Evolutionary conservation across 148 eudicot species (phyloP), one percentile per base, ranked within the genome.

Genomic region (Limonium bicolor): DNA sequence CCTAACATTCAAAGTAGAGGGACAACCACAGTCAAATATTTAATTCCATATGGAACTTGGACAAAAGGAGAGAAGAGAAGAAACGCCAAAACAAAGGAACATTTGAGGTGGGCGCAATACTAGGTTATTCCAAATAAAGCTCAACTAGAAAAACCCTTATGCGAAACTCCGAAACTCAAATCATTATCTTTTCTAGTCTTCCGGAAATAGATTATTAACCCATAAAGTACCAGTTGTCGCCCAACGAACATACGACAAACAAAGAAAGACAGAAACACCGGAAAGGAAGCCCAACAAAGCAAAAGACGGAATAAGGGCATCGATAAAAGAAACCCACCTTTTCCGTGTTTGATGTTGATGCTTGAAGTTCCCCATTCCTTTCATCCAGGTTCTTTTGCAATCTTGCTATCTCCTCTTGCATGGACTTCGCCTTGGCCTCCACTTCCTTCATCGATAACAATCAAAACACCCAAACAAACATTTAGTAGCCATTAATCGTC

Each of bases 381-480:
- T 84, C 93, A 50, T 90, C 87, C 48, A 90, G 74, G 47, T 61
- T 66, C 65, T 48, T 80, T 56, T 84, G 72, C 55, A 90, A 70
- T 62, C 59, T 68, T 46, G 38, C 55, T 0, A 80, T 65, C 61
- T 84, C 93, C 35, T 70, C 72, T 38, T 75, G 81, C 87, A 77
- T 68, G 23, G 47, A 71, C 71, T 67, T 75, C 0, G 86, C 92
- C 55, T 63, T 90, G 3, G 53, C 67, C 57, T 90, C 97, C 40
- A 87, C 97, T 69, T 80, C 93, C 97, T 90, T 60, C 25, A 18
- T 48, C 23, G 56, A 23, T 1, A 16, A n/a, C 13, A 30, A 54
- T 27, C 41, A 21, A 47, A 30, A 45, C n/a, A 20, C 32, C 49
- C 20, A 41, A 4, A 20, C 45, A 41, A 14, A 9, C 27, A 41